Conservation (phyloP, 2,329 filamentous ascomycete species). For the Fonsecaea monophora region DNA sequence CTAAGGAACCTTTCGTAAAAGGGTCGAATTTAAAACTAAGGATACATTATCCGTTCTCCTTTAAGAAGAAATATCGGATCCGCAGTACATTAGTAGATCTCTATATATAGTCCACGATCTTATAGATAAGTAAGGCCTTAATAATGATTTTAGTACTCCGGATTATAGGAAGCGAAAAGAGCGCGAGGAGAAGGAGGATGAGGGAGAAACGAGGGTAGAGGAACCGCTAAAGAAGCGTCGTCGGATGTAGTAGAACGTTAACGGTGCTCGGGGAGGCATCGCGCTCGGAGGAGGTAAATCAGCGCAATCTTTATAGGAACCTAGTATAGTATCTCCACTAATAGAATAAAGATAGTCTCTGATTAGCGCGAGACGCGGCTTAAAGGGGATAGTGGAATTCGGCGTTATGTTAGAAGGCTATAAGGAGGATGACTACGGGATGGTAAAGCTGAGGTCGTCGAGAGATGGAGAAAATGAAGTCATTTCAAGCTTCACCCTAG, state of each 20-base stretch:
- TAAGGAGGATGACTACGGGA: constrained; percentile 19
- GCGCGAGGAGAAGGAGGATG: constrained; percentile 16
- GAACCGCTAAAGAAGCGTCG: constrained; percentile 23
- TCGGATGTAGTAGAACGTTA: constrained; percentile 18
- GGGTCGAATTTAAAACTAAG: constrained; percentile 1
- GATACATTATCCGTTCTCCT: not conserved
- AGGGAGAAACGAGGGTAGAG: constrained; percentile 19
- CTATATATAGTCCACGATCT: constrained; percentile 47
- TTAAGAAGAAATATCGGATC: not conserved
- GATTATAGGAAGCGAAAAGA: constrained; percentile 27
- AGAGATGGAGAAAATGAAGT: constrained; percentile 13
- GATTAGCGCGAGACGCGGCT: constrained; percentile 18
- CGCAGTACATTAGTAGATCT: not conserved
- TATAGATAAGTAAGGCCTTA: constrained; percentile 48
- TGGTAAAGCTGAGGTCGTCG: constrained; percentile 13
- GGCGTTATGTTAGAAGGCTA: not conserved
- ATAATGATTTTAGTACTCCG: constrained; percentile 24
- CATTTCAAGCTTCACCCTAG: constrained; percentile 17
- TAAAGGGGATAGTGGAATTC: too few species aligned
- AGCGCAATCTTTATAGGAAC: constrained; percentile 15
- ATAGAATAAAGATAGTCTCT: constrained; percentile 11
- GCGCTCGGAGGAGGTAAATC: constrained; percentile 18
- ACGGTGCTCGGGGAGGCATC: constrained; percentile 15
- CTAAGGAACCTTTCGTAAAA: not conserved
- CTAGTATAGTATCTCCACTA: constrained; percentile 14